These are phyloP conservation scores for Schwanniomyces yamadae DNA, from an alignment of 805 yeast species.

Conservation along the genomic window DNA sequence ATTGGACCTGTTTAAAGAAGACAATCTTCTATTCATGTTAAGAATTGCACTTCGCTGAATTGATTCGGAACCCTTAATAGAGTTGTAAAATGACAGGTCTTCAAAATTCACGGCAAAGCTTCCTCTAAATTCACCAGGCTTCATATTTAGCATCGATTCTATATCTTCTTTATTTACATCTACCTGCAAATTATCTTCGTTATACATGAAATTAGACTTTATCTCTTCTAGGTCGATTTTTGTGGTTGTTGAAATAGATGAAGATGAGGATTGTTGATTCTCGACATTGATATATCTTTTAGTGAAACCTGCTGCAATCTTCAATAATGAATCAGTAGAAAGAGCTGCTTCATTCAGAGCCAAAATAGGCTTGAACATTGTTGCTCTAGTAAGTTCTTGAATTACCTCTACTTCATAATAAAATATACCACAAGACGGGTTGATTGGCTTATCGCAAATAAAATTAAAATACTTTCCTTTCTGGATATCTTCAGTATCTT, in stretches of 20 bases:
- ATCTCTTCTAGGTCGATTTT: slow-evolving; percentile 30
- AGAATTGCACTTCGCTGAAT: slow-evolving; percentile 29
- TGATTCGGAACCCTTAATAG: slow-evolving; percentile 31
- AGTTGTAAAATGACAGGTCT: slow-evolving; percentile 38
- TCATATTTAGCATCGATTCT: slow-evolving; percentile 26
- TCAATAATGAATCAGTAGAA: slow-evolving; percentile 31
- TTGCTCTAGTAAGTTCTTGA: slow-evolving; percentile 33
- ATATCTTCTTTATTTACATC: slow-evolving; percentile 17
- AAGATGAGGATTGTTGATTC: slow-evolving; percentile 2
- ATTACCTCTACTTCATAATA: slow-evolving; percentile 41
- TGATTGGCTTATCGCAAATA: slow-evolving; percentile 35
- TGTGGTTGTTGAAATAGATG: slow-evolving; percentile 8
- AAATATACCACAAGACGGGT: slow-evolving; percentile 34
- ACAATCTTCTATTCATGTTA: slow-evolving; percentile 37
- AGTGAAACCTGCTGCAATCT: slow-evolving; percentile 34
- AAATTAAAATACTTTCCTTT: slow-evolving; percentile 32
- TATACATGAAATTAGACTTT: slow-evolving; percentile 24
- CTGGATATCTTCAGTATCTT: slow-evolving; percentile 1
- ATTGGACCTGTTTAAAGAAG: slow-evolving; percentile 27
- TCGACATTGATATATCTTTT: slow-evolving; percentile 27
- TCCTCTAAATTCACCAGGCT: slow-evolving; percentile 42
- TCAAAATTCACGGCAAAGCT: slow-evolving; percentile 42
- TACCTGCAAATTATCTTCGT: slow-evolving; percentile 15
- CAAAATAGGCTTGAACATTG: slow-evolving; percentile 31
- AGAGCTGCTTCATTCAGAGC: slow-evolving; percentile 33